Base-by-base conservation (phyloP, 805 yeast species). In the Pichia manshurica region DNA sequence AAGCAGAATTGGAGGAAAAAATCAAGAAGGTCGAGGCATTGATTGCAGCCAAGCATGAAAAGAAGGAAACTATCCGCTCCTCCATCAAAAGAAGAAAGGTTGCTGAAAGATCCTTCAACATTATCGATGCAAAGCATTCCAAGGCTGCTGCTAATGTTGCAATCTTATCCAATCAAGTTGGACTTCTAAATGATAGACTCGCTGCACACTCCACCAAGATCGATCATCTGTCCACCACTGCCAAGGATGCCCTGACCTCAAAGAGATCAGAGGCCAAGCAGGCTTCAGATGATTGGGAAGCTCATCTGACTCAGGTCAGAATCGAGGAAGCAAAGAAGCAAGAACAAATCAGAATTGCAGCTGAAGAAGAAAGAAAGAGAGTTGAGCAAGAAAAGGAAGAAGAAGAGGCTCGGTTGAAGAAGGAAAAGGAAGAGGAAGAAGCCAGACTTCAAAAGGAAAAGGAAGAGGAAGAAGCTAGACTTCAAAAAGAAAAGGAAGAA, bases 131-230 rank as follows among this genome's bases (percentile, higher is more conserved):
- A 33, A 64, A 67, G 44, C 70, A 71, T 49, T 66, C 57, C 5
- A 63, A 68, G 20, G 67, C 65, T 19, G 62, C 65, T 29, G 67
- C 70, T 57, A 68, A 72, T 52, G 61, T 72, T 48, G 64, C 59
- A 28, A 60, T 58, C 29, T 63, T 76, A 47, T 54, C 63, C 7
- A 67, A 66, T 15, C 81, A 77, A 56, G 71, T 76, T 42, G 72
- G 69, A 39, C 62, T 65, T 17, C 63, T 78, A 51, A 67, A 69
- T 33, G 61, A 66, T 9, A 66, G 71, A 42, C 66, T 76, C 21
- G 70, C 68, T 39, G 72, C 74, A 2, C 78, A 73, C 56, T 63
- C 71, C 22, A 64, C 75, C 28, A 73, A 73, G 52, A 64, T 76
- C 49, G 55, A 63, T 13, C 49, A 61, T 31, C 65, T 76, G 55